Evolutionary conservation across 225 moss, liverwort and hornwort species (phyloP).

Genomic region (Polytrichum commune): DNA sequence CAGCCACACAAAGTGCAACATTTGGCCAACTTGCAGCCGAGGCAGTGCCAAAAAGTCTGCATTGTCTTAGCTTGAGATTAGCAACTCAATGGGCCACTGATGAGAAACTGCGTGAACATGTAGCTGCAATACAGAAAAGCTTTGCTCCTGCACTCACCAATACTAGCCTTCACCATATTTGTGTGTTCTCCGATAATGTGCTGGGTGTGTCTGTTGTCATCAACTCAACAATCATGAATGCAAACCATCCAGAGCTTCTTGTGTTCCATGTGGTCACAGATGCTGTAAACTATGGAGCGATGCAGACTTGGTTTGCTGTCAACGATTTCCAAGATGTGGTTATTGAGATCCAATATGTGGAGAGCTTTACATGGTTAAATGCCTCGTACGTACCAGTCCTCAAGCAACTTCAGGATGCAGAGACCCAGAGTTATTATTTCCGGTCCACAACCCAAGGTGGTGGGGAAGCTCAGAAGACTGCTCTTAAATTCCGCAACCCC

Average conservation of each 20-base stretch:
- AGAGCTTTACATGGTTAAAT: slow-evolving; percentile 85
- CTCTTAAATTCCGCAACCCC: slow-evolving; percentile 87
- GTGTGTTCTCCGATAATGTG: slow-evolving; percentile 92
- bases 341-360: slow-evolving; percentile 74
- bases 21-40: slow-evolving; percentile 98
- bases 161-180: slow-evolving; percentile 70
- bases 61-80: slow-evolving; percentile 85
- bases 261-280: slow-evolving; percentile 97
- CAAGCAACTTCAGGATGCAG: slow-evolving; percentile 82
- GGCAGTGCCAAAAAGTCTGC: slow-evolving; percentile 94
- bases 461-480: slow-evolving; percentile 47
- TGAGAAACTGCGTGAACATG: slow-evolving; percentile 35
- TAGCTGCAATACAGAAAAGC: slow-evolving; percentile 10
- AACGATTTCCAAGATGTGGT: slow-evolving; percentile 70
- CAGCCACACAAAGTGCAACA: slow-evolving; percentile 85
- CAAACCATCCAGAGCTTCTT: slow-evolving; percentile 52
- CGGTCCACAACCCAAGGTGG: slow-evolving; percentile 50
- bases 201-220: slow-evolving; percentile 82
- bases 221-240: slow-evolving; percentile 79
- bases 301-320: slow-evolving; percentile 84
- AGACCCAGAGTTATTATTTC: slow-evolving; percentile 85
- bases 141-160: slow-evolving; percentile 53
- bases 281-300: slow-evolving; percentile 78
- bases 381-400: slow-evolving; percentile 88
- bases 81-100: slow-evolving; percentile 70